phyloP scores from a whole-genome alignment of 768 basidiomycete genomes.

The Calocybe gangraenosa region DNA sequence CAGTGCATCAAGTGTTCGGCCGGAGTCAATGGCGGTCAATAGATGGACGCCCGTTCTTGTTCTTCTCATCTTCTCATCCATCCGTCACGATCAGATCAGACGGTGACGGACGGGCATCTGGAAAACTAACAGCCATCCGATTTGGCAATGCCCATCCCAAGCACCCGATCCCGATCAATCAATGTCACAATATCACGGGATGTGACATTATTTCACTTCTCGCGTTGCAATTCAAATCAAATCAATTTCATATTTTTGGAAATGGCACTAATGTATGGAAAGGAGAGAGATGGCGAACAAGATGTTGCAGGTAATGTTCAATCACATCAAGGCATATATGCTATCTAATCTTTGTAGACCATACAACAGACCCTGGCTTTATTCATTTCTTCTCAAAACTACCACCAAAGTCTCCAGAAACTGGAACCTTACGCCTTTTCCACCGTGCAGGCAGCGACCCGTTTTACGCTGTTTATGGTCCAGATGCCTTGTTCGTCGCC shows the following conservation, averaged over 20 bases:
- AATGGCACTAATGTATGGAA: slow-evolving; percentile 64
- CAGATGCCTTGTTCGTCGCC: slow-evolving; percentile 87
- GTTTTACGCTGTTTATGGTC: slow-evolving; percentile 86
- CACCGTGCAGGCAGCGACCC: slow-evolving; percentile 56
- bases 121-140: too few species aligned
- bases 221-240: not conserved
- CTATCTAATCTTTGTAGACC: slow-evolving; percentile 33
- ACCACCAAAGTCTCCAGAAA: slow-evolving; percentile 63
- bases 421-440: slow-evolving; percentile 86
- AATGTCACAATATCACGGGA: slow-evolving; percentile 15
- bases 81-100: too few species aligned
- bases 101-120: too few species aligned
- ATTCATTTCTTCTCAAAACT: slow-evolving; percentile 63
- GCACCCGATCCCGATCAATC: not conserved
- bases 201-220: slow-evolving; percentile 9
- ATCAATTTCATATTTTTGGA: not conserved
- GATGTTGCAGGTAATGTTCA: slow-evolving; percentile 13
- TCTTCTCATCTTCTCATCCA: too few species aligned
- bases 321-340: not conserved
- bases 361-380: slow-evolving; percentile 75
- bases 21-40: too few species aligned
- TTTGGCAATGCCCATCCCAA: too few species aligned
- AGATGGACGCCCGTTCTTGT: too few species aligned
- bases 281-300: slow-evolving; percentile 50
- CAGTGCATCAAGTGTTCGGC: too few species aligned